Evolutionary conservation across 192 early-diverging fungal genomes (phyloP), one percentile per base, ranked within the genome.

Genomic region (Rhizoclosmatium globosum): DNA sequence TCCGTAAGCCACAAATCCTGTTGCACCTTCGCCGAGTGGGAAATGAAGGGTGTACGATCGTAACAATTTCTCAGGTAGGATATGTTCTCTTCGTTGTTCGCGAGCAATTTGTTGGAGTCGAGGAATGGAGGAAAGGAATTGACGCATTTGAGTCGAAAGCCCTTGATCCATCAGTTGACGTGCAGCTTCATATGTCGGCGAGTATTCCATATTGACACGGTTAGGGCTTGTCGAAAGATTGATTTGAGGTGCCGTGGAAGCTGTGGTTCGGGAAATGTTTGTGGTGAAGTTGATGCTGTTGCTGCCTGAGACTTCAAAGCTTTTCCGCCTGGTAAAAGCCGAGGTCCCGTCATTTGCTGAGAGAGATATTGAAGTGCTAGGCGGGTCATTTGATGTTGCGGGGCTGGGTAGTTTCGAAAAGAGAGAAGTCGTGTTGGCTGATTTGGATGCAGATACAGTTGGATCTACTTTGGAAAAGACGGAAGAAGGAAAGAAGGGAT

Each of bases 21-120:
- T 76, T 11, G 74, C 61, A 44, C 74, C 74, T 76, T 76, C 62
- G 4, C 74, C 74, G 3, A 76, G 57, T 13, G 74, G 59, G 41
- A 38, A 23, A 56, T 53, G 64, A 39, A 76, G 39, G 13, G 4
- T 9, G 41, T 76, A 76, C 39, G 9, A 15, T 41, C 31, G 11
- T 3, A 67, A n/a, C 23, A 76, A 64, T 42, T 53, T 53, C 9
- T 46, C 21, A 21, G 74, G 74, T 3, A 76, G 41, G 23, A 67
- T 17, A 11, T 43, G 21, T 31, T 31, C 31, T 31, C 31, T 31
- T 31, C 31, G 31, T 31, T 31, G 31, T 31, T 31, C 31, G 31
- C 31, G 31, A 15, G 47, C 13, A 7, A 31, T 7, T 11, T 39
- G 47, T 17, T 19, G 9, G 23, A 74, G 46, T 2, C 72, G 31